Evolutionary conservation across 2,329 filamentous ascomycete genomes (phyloP), one percentile per base, ranked within the genome.

Genomic region (Colletotrichum destructivum): DNA sequence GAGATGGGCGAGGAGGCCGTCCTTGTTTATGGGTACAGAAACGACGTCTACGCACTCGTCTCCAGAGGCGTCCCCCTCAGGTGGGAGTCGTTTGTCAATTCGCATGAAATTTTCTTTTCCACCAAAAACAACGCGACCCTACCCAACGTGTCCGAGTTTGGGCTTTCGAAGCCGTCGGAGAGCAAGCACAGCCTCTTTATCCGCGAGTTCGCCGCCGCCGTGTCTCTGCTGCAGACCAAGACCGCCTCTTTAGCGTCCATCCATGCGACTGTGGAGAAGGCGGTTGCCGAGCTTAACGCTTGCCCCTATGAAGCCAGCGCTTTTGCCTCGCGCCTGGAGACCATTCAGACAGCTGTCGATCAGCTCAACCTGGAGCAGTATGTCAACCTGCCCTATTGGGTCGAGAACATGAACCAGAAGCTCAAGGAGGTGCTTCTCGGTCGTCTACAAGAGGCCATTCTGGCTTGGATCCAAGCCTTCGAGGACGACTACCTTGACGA

Each of bases 11-110:
- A 96, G 75, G 95, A 98, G 69, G 91, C 95, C 0, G 92, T 97
- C 60, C 86, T 99, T 26, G 87, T 99, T 31, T 95, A 94, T 78
- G 95, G 96, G 31, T 97, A 98, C 79, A 91, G 95, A 75, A 98
- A 97, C 75, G 94, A 98, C 73, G 94, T 96, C 1, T 95, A 98
- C 78, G 85, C 86, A 54, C 88, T 98, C 73, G 91, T 99, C 72
- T 88, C 88, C 23, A 98, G 97, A 82, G 96, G 97, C 71, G 89
- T 98, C 40, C 94, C 94, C 1, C 84, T 99, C 38, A 92, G 95
- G 77, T 99, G 96, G 96, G 96, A 99, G 79, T 98, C 96, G 0
- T 98, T 99, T 77, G 94, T 99, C 64, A 96, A 98, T 80, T 95
- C 95, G 2, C 98, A 98, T 81, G 96, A 99, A 80, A 88, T 98